Evolutionary conservation across 176 grass and related monocot genomes (phyloP).

Genomic region (Coix lacrymajobi): DNA sequence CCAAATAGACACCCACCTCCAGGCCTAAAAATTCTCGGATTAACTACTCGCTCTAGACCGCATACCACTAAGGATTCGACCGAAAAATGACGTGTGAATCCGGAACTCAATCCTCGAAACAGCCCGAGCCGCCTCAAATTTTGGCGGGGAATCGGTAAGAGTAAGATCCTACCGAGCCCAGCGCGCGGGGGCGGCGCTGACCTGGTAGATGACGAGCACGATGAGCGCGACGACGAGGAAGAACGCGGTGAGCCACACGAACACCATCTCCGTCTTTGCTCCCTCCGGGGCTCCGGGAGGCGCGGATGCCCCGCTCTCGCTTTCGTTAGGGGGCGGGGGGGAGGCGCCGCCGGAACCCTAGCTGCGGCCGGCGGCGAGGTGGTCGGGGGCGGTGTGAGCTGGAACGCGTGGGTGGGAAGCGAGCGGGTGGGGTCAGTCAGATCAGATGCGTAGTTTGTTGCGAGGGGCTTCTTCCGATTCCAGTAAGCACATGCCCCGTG

Average conservation of each 20-base stretch:
- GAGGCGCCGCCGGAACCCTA: slow-evolving; percentile 1
- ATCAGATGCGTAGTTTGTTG: slow-evolving; percentile 1
- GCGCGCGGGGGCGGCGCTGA: background rate
- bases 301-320: background rate
- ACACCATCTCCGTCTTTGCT: slow-evolving; percentile 48
- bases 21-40: background rate
- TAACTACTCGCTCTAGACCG: background rate
- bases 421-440: background rate
- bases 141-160: background rate
- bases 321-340: no score
- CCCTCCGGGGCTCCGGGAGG: background rate
- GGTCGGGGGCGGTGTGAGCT: background rate
- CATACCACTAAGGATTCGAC: background rate
- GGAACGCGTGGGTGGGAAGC: background rate
- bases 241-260: slow-evolving; percentile 88
- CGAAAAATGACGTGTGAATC: background rate
- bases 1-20: background rate
- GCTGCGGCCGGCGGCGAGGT: slow-evolving; percentile 28
- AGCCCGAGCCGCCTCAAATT: background rate
- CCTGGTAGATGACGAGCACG: slow-evolving; percentile 94
- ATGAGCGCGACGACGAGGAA: slow-evolving; percentile 85
- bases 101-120: background rate
- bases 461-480: background rate
- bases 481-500: background rate
- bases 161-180: background rate